These are phyloP conservation scores for Anaeramoeba ignava DNA, from an alignment of 78 protist species.

Conservation along the genomic window DNA sequence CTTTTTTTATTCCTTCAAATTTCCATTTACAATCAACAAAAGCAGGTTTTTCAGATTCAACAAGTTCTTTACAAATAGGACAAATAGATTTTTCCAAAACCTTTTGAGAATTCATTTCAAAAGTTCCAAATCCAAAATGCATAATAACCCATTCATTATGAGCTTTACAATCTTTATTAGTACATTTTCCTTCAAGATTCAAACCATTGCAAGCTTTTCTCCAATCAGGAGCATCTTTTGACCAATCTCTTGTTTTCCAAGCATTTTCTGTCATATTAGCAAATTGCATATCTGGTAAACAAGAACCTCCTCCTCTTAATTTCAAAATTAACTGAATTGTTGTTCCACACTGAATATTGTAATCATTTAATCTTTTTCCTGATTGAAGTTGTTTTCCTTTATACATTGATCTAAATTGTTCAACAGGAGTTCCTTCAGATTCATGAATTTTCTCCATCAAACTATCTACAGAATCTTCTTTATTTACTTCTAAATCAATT, in stretches of 20 bases:
- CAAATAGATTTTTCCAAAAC: not conserved
- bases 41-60: not conserved
- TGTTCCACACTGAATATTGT: not conserved
- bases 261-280: not conserved
- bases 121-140: not conserved
- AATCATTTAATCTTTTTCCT: too few relatives aligned
- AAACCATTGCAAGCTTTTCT: not conserved
- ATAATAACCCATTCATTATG: not conserved
- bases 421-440: too few relatives aligned
- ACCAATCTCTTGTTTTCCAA: not conserved
- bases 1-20: constrained; percentile 2
- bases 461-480: too few relatives aligned
- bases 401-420: too few relatives aligned
- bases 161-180: not conserved
- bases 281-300: not conserved
- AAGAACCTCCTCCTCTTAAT: not conserved
- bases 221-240: not conserved
- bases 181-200: not conserved
- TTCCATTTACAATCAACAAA: not conserved
- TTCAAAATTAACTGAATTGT: not conserved
- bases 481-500: too few relatives aligned
- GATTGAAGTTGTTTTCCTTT: too few relatives aligned
- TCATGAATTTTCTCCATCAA: too few relatives aligned
- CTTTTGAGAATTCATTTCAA: not conserved
- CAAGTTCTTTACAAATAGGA: not conserved